These are phyloP conservation scores for Neurospora sp. DNA, from an alignment of 2,329 filamentous ascomycete genomes.

Conservation along the genomic window DNA sequence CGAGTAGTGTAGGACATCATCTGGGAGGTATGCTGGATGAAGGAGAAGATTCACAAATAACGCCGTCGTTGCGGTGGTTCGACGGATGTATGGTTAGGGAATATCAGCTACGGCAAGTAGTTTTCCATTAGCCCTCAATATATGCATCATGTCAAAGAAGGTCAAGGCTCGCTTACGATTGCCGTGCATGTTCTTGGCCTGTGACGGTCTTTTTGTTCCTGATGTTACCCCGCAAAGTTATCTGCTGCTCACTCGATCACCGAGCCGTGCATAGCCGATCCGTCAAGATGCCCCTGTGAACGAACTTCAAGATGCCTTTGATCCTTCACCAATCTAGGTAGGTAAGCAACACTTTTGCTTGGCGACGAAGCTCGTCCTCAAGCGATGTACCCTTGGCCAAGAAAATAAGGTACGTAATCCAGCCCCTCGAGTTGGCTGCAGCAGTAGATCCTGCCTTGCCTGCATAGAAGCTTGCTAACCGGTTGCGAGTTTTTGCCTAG, in stretches of 20 bases:
- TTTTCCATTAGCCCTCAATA: background rate
- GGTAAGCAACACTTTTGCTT: background rate
- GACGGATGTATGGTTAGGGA: background rate
- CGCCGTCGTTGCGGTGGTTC: background rate
- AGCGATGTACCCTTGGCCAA: background rate
- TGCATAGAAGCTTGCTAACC: background rate
- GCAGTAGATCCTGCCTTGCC: background rate
- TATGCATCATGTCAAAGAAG: background rate
- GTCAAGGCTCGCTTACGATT: background rate
- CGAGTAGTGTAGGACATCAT: background rate
- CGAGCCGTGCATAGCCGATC: background rate
- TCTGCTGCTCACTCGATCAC: background rate
- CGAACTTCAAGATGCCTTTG: background rate
- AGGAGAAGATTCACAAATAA: background rate
- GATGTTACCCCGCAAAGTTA: background rate
- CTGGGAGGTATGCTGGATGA: background rate
- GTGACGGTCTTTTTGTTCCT: background rate
- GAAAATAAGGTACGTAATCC: background rate
- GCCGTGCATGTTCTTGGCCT: background rate
- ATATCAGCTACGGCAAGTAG: background rate
- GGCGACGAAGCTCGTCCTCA: background rate
- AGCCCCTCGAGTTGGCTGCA: background rate
- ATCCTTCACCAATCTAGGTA: background rate
- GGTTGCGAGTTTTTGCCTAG: background rate
- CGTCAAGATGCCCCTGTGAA: background rate